Base-by-base conservation (phyloP, 176 grass and related monocot genomes). In the Panicum miliaceum region DNA sequence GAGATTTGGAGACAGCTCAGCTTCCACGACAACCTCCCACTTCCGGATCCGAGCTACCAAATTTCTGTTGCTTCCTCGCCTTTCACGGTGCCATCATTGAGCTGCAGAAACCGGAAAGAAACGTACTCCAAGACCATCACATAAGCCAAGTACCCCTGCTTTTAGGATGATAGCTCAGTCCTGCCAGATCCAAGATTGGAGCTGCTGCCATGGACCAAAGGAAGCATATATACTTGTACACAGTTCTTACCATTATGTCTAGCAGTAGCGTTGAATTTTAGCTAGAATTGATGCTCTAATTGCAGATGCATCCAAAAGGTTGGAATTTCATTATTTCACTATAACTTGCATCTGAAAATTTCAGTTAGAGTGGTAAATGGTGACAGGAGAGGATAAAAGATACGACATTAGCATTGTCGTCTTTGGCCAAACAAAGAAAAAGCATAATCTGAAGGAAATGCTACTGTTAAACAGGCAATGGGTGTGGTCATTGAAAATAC, bases 1-100 rank as follows among this genome's bases (percentile, higher is more conserved):
- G 34, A 60, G 69, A 60, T 68, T 47, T 9, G 50, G 68, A 84
- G 82, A 78, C 78, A 90, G 88, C 78, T 77, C 78, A 54, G 88
- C 78, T 69, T 85, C 82, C 77, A 77, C 51, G 19, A 64, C 64
- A 76, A 70, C 79, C 26, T 64, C 61, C 61, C 82, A 84, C 60
- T 68, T 51, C 40, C n/a, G 63, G 51, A 32, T 32, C 29, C 29
- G 29, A 76, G 65, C 79, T 52, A 86, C 74, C 80, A 36, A 78
- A 86, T 73, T 83, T 83, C 58, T 68, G 79, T 35, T 79, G 48
- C 72, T 22, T 38, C 71, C 34, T 77, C 63, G 41, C 71, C 52
- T 76, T 87, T 70, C 71, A 87, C 29, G n/a, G 19, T 47, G 60
- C 12, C 59, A 75, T 76, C 36, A 64, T 48, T 62, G 56, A 38